Conservation (phyloP, 2,329 filamentous ascomycete species). For the Neonectria punicea region DNA sequence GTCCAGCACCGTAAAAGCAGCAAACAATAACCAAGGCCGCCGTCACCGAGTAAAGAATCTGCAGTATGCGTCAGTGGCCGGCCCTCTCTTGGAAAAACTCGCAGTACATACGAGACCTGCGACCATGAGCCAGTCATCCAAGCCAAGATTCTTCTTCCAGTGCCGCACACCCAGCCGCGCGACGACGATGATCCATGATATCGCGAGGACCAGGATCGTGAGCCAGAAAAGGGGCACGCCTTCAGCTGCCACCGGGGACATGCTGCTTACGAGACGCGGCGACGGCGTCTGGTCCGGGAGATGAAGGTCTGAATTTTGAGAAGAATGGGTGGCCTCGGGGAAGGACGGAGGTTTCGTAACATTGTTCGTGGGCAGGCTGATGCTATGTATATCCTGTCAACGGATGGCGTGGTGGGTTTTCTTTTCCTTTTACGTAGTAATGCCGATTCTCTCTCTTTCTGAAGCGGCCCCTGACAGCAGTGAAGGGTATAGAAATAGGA, state of each 20-base stretch:
- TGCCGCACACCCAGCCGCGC: slow-evolving; percentile 22
- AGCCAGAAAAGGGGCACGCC: slow-evolving; percentile 32
- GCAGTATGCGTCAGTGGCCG: background rate
- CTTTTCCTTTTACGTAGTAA: background rate
- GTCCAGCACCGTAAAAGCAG: slow-evolving; percentile 33
- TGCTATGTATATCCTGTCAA: background rate
- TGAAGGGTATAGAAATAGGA: background rate
- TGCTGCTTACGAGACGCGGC: background rate
- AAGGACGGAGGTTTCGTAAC: background rate
- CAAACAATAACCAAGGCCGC: slow-evolving; percentile 31
- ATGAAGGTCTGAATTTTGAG: background rate
- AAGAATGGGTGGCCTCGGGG: background rate
- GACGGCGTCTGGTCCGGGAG: background rate
- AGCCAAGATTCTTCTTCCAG: slow-evolving; percentile 31
- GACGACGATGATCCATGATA: slow-evolving; percentile 26
- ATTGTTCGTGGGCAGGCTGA: background rate
- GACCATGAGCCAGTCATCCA: slow-evolving; percentile 39
- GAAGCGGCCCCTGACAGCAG: background rate
- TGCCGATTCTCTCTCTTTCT: background rate
- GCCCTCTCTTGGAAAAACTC: background rate
- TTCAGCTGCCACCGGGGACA: slow-evolving; percentile 27
- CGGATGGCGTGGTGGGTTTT: background rate
- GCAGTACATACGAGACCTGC: slow-evolving; percentile 26
- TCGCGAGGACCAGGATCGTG: slow-evolving; percentile 28
- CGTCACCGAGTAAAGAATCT: slow-evolving; percentile 33